Evolutionary conservation across 148 eudicot genomes (phyloP), one percentile per base, ranked within the genome.

Genomic region (Chenopodium formosanum): DNA sequence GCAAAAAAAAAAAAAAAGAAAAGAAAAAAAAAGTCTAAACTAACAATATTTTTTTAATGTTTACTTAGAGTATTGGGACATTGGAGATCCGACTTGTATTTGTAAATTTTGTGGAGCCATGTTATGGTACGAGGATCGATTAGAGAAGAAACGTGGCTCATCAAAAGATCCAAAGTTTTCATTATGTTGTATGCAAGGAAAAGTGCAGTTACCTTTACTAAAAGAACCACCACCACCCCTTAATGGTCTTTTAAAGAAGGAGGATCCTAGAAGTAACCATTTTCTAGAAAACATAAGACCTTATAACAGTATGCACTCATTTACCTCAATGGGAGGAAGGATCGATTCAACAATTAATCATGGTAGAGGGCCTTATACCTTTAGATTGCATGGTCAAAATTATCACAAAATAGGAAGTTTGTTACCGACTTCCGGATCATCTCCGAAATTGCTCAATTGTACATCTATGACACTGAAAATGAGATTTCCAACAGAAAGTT

Each of bases 281-380:
- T 78, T 78, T 31, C 17, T 64, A 1, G 19, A 78, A 22, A 78
- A 78, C n/a, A 78, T 78, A 4, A 13, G 81, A 27, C 63, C 74
- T 2, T 78, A 68, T 10, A 78, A 78, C 29, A 78, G 17, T 40
- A 78, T 78, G 81, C 68, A 14, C 19, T 9, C 74, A 7, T 78
- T 78, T 16, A 78, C 74, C 0, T 78, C 74, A n/a, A 67, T 78
- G 74, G 62, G 81, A 7, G 74, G 81, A 11, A 78, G 23, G n/a
- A 31, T 78, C 0, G 81, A 78, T 53, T 27, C 31, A 50, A 12
- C 44, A 7, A 12, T 78, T 0, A 78, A 78, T 12, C 7, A 78
- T 4, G 74, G 73, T 1, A 40, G 64, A 2, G 52, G 62, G 1
- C 63, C 81, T 20, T 67, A 46, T 19, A 6, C 3, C 13, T 78